Evolutionary conservation across 169 alveolate species (phyloP).

Genomic region (Eimeria praecox): DNA sequence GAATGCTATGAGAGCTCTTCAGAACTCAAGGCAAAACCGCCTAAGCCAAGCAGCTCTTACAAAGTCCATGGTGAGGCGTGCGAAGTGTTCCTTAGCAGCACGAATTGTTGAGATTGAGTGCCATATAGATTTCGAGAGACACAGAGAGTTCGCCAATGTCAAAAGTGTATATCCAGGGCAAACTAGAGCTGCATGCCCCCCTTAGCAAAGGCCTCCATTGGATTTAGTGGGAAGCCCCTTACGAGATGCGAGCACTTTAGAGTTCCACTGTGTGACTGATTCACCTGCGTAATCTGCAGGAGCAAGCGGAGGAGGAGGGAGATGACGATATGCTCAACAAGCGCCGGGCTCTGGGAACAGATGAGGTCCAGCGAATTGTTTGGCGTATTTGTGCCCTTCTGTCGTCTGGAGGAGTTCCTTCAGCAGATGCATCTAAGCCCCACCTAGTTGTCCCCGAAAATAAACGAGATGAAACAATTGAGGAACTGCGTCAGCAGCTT

Average conservation of each 20-base stretch:
- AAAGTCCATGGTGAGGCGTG: slow-evolving; percentile 37
- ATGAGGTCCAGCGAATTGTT: slow-evolving; percentile 46
- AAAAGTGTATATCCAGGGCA: not conserved
- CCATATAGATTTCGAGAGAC: not conserved
- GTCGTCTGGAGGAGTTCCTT: not conserved
- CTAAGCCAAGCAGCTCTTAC: slow-evolving; percentile 59
- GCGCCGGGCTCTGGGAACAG: slow-evolving; percentile 23
- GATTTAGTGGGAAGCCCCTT: not conserved
- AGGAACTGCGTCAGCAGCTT: slow-evolving; percentile 54
- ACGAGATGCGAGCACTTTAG: not conserved
- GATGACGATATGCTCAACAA: slow-evolving; percentile 5
- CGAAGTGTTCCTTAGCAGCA: not conserved
- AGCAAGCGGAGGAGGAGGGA: slow-evolving; percentile 44
- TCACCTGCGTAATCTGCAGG: not conserved
- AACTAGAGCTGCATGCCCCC: not conserved
- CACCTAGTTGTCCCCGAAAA: slow-evolving; percentile 10
- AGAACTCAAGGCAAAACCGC: slow-evolving; percentile 11
- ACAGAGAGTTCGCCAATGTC: not conserved
- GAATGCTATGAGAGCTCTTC: not conserved
- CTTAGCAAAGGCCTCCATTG: not conserved
- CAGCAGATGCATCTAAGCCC: not conserved
- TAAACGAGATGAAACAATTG: not conserved
- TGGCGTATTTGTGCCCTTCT: slow-evolving; percentile 58
- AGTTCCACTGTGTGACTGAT: not conserved
- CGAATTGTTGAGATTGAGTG: not conserved